A percentile compares a stretch with the other conserved stretches of the same genome.
phyloP scores from a whole-genome alignment of 1,139 yeast species.

The Suhomyces taliae region DNA sequence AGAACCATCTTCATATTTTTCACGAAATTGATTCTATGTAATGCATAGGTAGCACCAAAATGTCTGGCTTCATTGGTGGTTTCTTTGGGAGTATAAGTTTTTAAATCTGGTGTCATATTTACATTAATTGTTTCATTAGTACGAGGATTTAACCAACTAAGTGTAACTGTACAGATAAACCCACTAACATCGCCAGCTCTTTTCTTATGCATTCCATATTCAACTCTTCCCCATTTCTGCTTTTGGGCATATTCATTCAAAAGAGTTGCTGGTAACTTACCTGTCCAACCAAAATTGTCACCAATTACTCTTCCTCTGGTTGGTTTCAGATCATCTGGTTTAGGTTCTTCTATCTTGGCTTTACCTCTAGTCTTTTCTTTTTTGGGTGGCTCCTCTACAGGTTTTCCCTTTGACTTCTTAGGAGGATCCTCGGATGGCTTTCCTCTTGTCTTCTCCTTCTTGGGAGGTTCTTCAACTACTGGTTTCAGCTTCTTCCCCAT shows the following conservation, averaged over 20 bases:
- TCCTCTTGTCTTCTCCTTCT: not conserved
- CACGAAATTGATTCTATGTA: conserved; percentile 75
- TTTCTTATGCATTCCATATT: conserved; percentile 62
- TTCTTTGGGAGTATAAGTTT: conserved; percentile 58
- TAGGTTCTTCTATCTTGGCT: not conserved
- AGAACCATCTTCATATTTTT: conserved; percentile 85
- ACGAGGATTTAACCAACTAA: conserved; percentile 79
- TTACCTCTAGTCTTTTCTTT: conserved; percentile 1
- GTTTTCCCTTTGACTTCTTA: conserved; percentile 1
- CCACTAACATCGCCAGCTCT: conserved; percentile 40
- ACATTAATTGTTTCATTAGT: conserved; percentile 65
- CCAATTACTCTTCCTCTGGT: conserved; percentile 46
- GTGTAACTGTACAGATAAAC: conserved; percentile 55
- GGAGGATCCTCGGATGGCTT: not conserved
- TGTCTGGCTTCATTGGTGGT: conserved; percentile 91
- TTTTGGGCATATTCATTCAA: conserved; percentile 87
- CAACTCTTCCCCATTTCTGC: conserved; percentile 85
- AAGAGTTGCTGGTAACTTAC: conserved; percentile 85
- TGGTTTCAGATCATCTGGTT: conserved; percentile 31
- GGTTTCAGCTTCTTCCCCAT: conserved; percentile 10
- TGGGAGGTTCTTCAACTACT: not conserved
- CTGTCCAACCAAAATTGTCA: conserved; percentile 77
- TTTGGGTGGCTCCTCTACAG: not conserved
- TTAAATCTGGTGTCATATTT: conserved; percentile 59
- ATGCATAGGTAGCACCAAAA: conserved; percentile 82